Conservation (phyloP, 768 basidiomycete genomes). For the Lentinula aciculospora region DNA sequence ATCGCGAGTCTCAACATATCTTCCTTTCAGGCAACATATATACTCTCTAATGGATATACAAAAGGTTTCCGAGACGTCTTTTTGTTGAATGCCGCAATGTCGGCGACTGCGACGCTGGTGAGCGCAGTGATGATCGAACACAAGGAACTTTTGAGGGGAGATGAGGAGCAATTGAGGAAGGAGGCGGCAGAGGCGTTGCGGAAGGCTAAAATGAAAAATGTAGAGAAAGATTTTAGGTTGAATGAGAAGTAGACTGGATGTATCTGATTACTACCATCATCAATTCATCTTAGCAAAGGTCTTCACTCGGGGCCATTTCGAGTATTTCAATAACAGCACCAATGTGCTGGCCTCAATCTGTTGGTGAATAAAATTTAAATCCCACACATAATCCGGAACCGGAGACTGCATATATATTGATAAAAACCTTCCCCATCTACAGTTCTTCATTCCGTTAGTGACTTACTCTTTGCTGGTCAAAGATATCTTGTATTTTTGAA, state of each 20-base stretch:
- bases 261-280: too few relatives aligned
- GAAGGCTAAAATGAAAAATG: background rate
- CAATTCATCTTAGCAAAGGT: too few relatives aligned
- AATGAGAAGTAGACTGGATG: too few relatives aligned
- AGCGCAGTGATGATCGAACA: constrained; percentile 58
- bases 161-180: constrained; percentile 41
- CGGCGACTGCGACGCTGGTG: constrained; percentile 45
- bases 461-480: background rate
- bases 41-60: constrained; percentile 46
- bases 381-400: too few relatives aligned
- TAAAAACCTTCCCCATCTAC: too few relatives aligned
- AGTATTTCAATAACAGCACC: too few relatives aligned
- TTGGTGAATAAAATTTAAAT: too few relatives aligned
- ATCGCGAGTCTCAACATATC: constrained; percentile 22
- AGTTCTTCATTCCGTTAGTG: too few relatives aligned
- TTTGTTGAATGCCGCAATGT: constrained; percentile 51
- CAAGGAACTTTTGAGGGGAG: constrained; percentile 50
- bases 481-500: background rate
- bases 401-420: too few relatives aligned
- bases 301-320: too few relatives aligned
- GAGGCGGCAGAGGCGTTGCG: background rate
- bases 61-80: constrained; percentile 56
- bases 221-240: background rate
- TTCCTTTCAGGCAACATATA: constrained; percentile 8
- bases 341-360: too few relatives aligned